Conservation (phyloP, 2,329 filamentous ascomycete genomes). For the Colletotrichum somersetense region DNA sequence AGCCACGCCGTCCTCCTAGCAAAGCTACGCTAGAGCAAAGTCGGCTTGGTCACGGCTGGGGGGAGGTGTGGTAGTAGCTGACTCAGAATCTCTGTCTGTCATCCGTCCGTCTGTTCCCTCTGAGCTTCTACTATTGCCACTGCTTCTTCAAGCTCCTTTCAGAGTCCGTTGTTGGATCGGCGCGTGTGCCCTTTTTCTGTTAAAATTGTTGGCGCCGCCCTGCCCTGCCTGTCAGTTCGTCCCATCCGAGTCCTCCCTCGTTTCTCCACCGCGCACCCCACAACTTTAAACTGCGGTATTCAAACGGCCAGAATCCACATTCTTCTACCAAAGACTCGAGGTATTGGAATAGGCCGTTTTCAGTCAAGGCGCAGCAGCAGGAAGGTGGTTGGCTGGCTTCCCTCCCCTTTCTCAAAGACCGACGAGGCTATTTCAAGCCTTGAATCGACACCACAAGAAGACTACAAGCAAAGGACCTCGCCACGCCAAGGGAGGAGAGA, state of each 20-base stretch:
- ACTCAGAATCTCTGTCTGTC: constrained; percentile 21
- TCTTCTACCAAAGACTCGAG: neutral
- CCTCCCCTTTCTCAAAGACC: neutral
- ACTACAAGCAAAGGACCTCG: neutral
- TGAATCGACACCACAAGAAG: too few species aligned
- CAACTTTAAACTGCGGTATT: neutral
- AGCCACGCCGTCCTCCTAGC: neutral
- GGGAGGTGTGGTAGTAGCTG: constrained; percentile 20
- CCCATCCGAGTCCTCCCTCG: constrained; percentile 13
- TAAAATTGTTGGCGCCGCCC: constrained; percentile 13
- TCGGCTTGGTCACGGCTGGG: constrained; percentile 29
- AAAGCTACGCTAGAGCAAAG: constrained; percentile 19
- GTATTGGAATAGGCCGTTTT: constrained; percentile 1
- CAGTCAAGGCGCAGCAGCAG: constrained; percentile 4
- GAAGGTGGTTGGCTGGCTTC: neutral
- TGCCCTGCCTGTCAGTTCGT: constrained; percentile 25
- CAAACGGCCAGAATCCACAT: constrained; percentile 14
- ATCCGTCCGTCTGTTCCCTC: neutral
- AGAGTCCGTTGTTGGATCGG: neutral
- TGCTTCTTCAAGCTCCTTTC: constrained; percentile 2
- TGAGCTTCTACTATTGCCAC: constrained; percentile 9
- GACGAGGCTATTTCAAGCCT: neutral
- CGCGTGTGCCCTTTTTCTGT: neutral
- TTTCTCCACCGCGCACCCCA: constrained; percentile 25
- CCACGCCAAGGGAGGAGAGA: neutral